Evolutionary conservation across 768 basidiomycete genomes (phyloP), one percentile per base, ranked within the genome.

Genomic region (Mycena indigotica): DNA sequence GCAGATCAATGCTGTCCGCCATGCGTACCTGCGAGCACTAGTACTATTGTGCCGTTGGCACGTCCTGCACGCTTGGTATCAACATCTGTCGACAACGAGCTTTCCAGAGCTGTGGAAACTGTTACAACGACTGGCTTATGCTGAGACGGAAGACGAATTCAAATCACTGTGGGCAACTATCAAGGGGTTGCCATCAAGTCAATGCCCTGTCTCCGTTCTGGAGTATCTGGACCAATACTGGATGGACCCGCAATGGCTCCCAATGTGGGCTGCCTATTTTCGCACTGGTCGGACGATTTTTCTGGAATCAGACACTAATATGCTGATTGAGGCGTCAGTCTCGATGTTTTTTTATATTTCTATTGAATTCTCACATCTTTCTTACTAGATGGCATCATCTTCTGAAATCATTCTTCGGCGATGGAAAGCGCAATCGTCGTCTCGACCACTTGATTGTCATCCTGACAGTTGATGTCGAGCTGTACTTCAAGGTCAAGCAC

Each of bases 11-110:
- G 55, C 55, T 8, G 38, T 16, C 29, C 32, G 28, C 19, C 15
- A 23, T 12, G 21, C 28, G 3, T 56, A 19, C 35, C 21, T 26
- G 19, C 23, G 26, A 8, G 17, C 66, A 0, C 28, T 17, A 0
- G 38, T 69, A 24, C 50, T 61, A 2, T 55, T 70, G 3, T 69
- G 69, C 59, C 66, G 67, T 63, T 70, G 68, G 70, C 70, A 72
- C 48, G 64, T 69, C 38, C 65, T 70, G 5, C 70, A 69, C 49
- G 62, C 66, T 1, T 70, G 68, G 69, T 64, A 68, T 40, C 62
- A 69, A 44, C 67, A 68, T 38, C 58, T 72, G 41, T 5, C 17
- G 17, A 55, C 21, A n/a, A 21, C 53, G 3, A 10, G 25, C 8
- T 5, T 32, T 45, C 51, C 60, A 13, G 58, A 62, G 5, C 53